These are phyloP conservation scores for Phlebopus sp. DNA, from an alignment of 1,284 basidiomycete genomes.

Conservation along the genomic window DNA sequence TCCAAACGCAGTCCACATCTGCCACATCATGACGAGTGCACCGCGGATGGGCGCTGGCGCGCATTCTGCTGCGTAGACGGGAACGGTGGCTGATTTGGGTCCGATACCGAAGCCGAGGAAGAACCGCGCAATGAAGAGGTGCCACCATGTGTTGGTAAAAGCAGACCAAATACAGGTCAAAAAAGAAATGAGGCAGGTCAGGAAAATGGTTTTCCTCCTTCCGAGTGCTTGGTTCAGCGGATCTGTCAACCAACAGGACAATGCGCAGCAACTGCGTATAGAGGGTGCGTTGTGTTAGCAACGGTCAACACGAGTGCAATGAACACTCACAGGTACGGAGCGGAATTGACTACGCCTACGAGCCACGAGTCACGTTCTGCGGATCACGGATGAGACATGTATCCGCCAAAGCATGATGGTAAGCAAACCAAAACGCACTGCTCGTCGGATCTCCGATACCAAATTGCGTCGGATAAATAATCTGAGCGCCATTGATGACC, in stretches of 20 bases:
- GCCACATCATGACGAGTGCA: slow-evolving; percentile 72
- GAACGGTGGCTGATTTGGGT: slow-evolving; percentile 57
- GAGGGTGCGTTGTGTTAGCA: too few species aligned
- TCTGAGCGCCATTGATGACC: slow-evolving; percentile 67
- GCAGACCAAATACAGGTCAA: slow-evolving; percentile 62
- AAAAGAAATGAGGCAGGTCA: slow-evolving; percentile 54
- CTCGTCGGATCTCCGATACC: slow-evolving; percentile 41
- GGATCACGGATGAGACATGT: slow-evolving; percentile 9
- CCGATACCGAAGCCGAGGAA: slow-evolving; percentile 65
- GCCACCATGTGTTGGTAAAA: slow-evolving; percentile 63
- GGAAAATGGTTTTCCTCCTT: slow-evolving; percentile 71
- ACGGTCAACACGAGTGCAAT: too few species aligned
- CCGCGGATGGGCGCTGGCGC: slow-evolving; percentile 69
- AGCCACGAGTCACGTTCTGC: slow-evolving; percentile 54
- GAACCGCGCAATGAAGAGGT: slow-evolving; percentile 62
- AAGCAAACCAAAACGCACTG: background rate
- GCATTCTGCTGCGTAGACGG: slow-evolving; percentile 62
- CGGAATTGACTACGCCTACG: slow-evolving; percentile 67
- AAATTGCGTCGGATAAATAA: slow-evolving; percentile 62
- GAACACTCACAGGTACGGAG: slow-evolving; percentile 56
- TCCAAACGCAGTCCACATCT: slow-evolving; percentile 69
- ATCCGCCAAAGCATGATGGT: too few species aligned
- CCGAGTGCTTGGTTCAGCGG: slow-evolving; percentile 67
- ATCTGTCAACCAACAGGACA: slow-evolving; percentile 65
- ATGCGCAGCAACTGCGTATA: slow-evolving; percentile 48